Evolutionary conservation across 352 stramenopile genomes (phyloP), one percentile per base, ranked within the genome.

Genomic region (Blastocystis hominis): DNA sequence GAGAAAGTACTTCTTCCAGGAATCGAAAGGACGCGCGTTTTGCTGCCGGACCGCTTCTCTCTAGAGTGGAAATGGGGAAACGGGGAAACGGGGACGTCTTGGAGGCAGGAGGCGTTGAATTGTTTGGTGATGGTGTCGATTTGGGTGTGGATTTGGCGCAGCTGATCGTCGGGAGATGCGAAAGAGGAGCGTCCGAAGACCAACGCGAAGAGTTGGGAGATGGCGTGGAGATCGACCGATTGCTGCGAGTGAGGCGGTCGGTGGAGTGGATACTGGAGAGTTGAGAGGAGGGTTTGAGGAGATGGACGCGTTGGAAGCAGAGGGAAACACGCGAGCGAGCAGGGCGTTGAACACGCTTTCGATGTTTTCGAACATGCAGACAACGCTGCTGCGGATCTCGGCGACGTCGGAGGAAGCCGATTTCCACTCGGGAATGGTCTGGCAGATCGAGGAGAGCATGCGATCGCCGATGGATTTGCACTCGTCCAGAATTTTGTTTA

Each of bases 381-480:
- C 70, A 0, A 80, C 24, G 40, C 38, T 24, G 9, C 56, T 30
- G 10, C 70, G 70, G 42, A 80, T 80, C 42, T 42, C 24, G 10
- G 6, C 17, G 6, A 80, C 46, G 47, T 54, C 47, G 6, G 46
- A 24, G 17, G 20, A 5, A 24, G 38, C 70, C 36, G n/a, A 46
- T 36, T 80, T 9, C 70, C 70, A 80, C 13, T 54, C 34, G 1
- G 70, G 70, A 47, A 80, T 80, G 24, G 47, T 20, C 1, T 20
- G n/a, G 34, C 70, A 80, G 63, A 80, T 80, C 15, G 70, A 3
- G 13, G 62, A 42, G 20, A 80, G 54, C 70, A 80, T 80, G 13
- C 70, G 44, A 40, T 20, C 56, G 6, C 70, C 44, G 40, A 80
- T 62, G 10, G 4, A 1, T 46, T 63, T 61, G 47, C 70, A 80